These are phyloP conservation scores for Macroventuria anomochaeta DNA, from an alignment of 2,329 filamentous ascomycete genomes.

Conservation along the genomic window DNA sequence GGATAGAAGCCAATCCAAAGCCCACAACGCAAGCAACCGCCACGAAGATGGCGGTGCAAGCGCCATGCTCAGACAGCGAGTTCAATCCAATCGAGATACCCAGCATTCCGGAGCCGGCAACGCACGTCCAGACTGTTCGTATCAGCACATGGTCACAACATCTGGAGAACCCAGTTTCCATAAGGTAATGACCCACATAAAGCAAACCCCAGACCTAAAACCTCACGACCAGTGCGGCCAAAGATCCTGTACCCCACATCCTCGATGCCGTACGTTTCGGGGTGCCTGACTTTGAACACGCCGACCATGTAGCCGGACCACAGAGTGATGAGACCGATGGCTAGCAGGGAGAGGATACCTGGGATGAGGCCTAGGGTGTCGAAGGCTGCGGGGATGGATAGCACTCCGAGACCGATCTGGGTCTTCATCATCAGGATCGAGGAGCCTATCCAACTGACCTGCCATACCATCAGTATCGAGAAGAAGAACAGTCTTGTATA, in stretches of 20 bases:
- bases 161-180: constrained; percentile 43
- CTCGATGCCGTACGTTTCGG: constrained; percentile 63
- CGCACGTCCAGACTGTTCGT: constrained; percentile 26
- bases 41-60: constrained; percentile 65
- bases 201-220: constrained; percentile 47
- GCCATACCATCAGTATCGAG: background rate
- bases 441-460: constrained; percentile 28
- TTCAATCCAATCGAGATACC: constrained; percentile 66
- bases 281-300: constrained; percentile 60
- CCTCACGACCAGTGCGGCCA: constrained; percentile 57
- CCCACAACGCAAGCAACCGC: constrained; percentile 55
- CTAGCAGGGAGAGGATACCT: constrained; percentile 53
- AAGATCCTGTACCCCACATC: constrained; percentile 62
- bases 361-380: constrained; percentile 56
- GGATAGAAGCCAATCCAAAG: constrained; percentile 59
- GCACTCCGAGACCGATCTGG: constrained; percentile 45
- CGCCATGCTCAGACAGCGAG: constrained; percentile 63
- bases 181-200: constrained; percentile 39
- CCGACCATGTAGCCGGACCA: constrained; percentile 59
- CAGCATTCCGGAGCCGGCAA: constrained; percentile 62
- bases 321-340: constrained; percentile 52
- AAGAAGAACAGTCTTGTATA: background rate
- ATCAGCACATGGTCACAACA: constrained; percentile 40
- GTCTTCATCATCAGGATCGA: constrained; percentile 34
- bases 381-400: constrained; percentile 55